These are phyloP conservation scores for Cinchona pubescens DNA, from an alignment of 257 asterid species.

Conservation along the genomic window DNA sequence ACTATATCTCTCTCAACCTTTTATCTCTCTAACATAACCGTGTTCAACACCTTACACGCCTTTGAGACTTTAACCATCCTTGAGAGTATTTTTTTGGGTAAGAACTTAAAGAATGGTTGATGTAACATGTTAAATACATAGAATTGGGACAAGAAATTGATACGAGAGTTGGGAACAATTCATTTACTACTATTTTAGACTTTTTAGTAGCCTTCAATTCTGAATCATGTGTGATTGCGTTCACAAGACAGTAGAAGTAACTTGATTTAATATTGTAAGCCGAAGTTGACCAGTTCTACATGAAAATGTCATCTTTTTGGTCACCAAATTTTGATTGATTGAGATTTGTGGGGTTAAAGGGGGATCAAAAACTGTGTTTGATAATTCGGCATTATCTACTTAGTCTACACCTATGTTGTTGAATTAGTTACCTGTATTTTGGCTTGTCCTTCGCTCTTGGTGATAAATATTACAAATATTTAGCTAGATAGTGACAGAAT, in stretches of 20 bases:
- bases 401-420: not conserved
- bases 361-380: conserved; percentile 8
- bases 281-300: not conserved
- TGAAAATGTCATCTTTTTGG: not conserved
- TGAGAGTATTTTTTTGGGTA: too few species aligned
- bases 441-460: conserved; percentile 3
- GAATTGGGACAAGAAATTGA: too few species aligned
- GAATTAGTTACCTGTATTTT: conserved; percentile 14
- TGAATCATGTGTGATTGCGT: not conserved
- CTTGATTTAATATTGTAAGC: not conserved
- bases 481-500: not conserved
- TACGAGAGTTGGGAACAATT: too few species aligned
- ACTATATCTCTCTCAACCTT: too few species aligned
- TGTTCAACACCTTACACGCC: too few species aligned
- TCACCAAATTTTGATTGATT: conserved; percentile 9
- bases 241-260: not conserved
- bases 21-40: too few species aligned
- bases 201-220: not conserved
- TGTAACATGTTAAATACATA: too few species aligned
- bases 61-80: too few species aligned
- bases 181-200: too few species aligned
- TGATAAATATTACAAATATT: conserved; percentile 21
- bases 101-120: too few species aligned
- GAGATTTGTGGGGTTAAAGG: conserved; percentile 15
- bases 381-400: conserved; percentile 8